Evolutionary conservation across 2,329 filamentous ascomycete species (phyloP), one percentile per base, ranked within the genome.

Genomic region (Magnaporthales sp.): DNA sequence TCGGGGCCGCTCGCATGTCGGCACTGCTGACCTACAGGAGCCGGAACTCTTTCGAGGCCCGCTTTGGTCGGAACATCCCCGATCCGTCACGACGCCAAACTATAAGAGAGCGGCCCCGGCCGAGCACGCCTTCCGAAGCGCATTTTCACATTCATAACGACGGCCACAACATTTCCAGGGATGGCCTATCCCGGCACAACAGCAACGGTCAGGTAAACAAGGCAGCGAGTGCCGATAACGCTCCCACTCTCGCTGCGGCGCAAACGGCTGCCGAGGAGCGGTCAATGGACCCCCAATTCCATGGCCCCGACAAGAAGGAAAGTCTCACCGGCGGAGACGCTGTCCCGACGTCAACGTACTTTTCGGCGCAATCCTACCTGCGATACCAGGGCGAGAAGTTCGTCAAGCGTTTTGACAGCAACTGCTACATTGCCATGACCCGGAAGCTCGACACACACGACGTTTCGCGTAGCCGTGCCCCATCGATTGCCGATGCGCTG

Each of bases 351-450:
- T 88, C 89, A 8, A 95, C 92, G n/a, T 97, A 97, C 78, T 99
- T 98, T 79, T 98, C 95, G 0, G 95, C 95, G 0, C 95, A 99
- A 77, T 97, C 93, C 0, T 99, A 99, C 78, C 86, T 99, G 60
- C 91, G 95, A 24, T 99, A 99, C 78, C 95, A 99, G 78, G 94
- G 93, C 67, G 86, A 90, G 72, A 99, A 99, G 77, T 99, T 99
- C 73, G 95, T 98, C 72, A 93, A 91, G 77, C 91, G 95, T 10
- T 99, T 98, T 77, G 95, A 99, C 77, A 92, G 93, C 73, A 99
- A 99, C 77, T 99, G 95, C 80, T 99, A 99, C 80, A 98, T 99
- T 72, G 93, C 95, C 71, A 97, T 99, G 78, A 98, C 95, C 4
- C 90, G 95, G 73, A 99, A 99, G 78, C 86, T 99, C 19, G 95